Conservation (phyloP, 1,284 basidiomycete genomes). For the Puccinia triticina region DNA sequence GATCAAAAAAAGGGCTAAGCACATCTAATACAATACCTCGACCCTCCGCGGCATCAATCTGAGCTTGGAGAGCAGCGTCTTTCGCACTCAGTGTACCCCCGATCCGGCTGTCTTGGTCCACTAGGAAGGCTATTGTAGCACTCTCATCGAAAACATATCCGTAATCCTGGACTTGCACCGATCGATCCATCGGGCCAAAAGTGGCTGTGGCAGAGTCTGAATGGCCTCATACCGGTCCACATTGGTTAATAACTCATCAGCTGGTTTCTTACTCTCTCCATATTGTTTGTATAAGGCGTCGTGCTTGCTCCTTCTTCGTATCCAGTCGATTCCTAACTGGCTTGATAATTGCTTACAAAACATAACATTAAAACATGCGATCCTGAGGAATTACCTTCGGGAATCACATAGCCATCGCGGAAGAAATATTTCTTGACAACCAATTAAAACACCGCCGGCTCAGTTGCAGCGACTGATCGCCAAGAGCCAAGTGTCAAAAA, state of each 20-base stretch:
- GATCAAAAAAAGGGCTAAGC: background rate
- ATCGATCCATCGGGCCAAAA: slow-evolving; percentile 85
- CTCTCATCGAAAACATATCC: slow-evolving; percentile 98
- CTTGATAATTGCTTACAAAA: background rate
- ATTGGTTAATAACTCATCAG: slow-evolving; percentile 89
- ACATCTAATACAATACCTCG: slow-evolving; percentile 68
- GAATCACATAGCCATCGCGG: slow-evolving; percentile 90
- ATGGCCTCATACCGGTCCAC: slow-evolving; percentile 85
- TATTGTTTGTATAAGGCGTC: slow-evolving; percentile 91
- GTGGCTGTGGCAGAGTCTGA: slow-evolving; percentile 86
- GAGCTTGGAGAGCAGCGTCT: slow-evolving; percentile 79
- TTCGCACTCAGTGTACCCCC: slow-evolving; percentile 73
- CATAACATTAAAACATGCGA: background rate
- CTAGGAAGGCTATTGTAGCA: slow-evolving; percentile 89
- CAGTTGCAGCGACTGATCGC: too few relatives aligned
- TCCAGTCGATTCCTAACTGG: slow-evolving; percentile 80
- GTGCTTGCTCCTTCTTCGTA: slow-evolving; percentile 92
- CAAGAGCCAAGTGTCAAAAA: too few relatives aligned
- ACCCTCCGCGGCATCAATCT: slow-evolving; percentile 88
- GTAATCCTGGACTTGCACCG: slow-evolving; percentile 76
- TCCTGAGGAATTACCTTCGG: slow-evolving; percentile 64
- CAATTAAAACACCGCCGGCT: too few relatives aligned
- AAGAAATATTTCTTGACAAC: too few relatives aligned
- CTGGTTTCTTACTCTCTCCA: slow-evolving; percentile 76
- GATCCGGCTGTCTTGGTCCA: slow-evolving; percentile 67